A percentile compares a stretch with the other conserved stretches of the same genome.
Evolutionary conservation across 345 rosid genomes (phyloP).

Genomic region (Citrus reticulata): DNA sequence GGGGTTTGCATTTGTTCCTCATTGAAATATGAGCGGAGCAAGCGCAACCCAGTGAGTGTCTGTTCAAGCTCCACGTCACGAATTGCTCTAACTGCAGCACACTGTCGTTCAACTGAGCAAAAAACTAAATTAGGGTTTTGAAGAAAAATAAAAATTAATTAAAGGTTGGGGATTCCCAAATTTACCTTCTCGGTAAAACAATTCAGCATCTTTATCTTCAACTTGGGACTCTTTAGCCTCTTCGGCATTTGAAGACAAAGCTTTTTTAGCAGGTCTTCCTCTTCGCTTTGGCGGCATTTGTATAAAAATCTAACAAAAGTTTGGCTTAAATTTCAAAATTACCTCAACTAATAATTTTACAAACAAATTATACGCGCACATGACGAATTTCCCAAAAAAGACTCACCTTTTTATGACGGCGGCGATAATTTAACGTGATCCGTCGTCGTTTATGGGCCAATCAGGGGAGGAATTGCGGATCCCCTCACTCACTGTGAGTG

Average conservation of each 20-base stretch:
- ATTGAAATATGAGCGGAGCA: slow-evolving; percentile 53
- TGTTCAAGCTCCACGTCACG: slow-evolving; percentile 76
- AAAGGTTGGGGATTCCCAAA: neutral
- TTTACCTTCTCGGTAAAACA: slow-evolving; percentile 4
- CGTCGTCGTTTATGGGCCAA: neutral
- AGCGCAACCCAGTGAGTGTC: slow-evolving; percentile 46
- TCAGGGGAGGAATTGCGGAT: neutral
- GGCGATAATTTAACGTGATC: neutral
- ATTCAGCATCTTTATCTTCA: slow-evolving; percentile 1
- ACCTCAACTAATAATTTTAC: neutral
- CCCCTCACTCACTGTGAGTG: neutral
- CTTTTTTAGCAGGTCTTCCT: neutral
- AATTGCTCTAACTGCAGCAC: slow-evolving; percentile 65
- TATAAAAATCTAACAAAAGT: neutral
- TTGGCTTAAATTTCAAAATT: neutral
- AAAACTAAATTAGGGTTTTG: neutral
- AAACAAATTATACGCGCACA: neutral
- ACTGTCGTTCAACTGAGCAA: slow-evolving; percentile 56
- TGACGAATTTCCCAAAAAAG: neutral
- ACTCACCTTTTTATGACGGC: neutral
- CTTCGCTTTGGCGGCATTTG: slow-evolving; percentile 12
- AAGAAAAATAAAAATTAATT: too few relatives aligned
- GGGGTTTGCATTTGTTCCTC: slow-evolving; percentile 57
- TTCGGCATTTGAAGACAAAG: neutral
- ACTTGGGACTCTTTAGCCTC: neutral